Evolutionary conservation across 2,329 filamentous ascomycete species (phyloP).

Genomic region (Clarireedia homoeocarpa): DNA sequence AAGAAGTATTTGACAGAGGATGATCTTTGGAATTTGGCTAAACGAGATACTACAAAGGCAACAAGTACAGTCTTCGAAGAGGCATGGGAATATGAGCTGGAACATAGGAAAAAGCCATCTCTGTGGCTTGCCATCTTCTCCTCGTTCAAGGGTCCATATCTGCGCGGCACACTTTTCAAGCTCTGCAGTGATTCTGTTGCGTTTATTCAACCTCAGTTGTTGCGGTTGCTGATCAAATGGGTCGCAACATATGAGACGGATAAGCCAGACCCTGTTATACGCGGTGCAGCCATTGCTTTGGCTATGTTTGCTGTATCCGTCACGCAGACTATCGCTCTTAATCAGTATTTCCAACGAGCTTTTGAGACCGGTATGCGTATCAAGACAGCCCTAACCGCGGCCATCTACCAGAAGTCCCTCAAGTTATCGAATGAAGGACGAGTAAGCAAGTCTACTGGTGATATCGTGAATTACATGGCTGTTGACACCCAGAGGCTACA

Average conservation of each 20-base stretch:
- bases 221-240: conserved; percentile 77
- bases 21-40: conserved; percentile 87
- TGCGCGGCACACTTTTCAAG: conserved; percentile 78
- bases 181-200: conserved; percentile 76
- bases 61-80: conserved; percentile 64
- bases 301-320: conserved; percentile 87
- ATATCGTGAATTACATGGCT: conserved; percentile 99
- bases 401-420: conserved; percentile 89
- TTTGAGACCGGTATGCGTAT: conserved; percentile 97
- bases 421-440: conserved; percentile 89
- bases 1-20: conserved; percentile 87
- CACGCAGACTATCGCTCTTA: conserved; percentile 80
- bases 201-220: conserved; percentile 84
- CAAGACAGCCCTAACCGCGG: conserved; percentile 80
- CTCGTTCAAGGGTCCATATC: conserved; percentile 79
- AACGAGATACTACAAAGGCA: conserved; percentile 66
- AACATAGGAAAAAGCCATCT: conserved; percentile 63
- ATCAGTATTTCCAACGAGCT: conserved; percentile 94
- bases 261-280: conserved; percentile 66
- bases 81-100: conserved; percentile 69
- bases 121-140: conserved; percentile 81
- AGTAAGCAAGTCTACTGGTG: conserved; percentile 81
- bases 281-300: conserved; percentile 80
- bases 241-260: conserved; percentile 64
- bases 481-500: conserved; percentile 94